A percentile compares a stretch with the other conserved stretches of the same genome.
phyloP scores from a whole-genome alignment of 345 rosid genomes.

The Melastoma malabathricum region DNA sequence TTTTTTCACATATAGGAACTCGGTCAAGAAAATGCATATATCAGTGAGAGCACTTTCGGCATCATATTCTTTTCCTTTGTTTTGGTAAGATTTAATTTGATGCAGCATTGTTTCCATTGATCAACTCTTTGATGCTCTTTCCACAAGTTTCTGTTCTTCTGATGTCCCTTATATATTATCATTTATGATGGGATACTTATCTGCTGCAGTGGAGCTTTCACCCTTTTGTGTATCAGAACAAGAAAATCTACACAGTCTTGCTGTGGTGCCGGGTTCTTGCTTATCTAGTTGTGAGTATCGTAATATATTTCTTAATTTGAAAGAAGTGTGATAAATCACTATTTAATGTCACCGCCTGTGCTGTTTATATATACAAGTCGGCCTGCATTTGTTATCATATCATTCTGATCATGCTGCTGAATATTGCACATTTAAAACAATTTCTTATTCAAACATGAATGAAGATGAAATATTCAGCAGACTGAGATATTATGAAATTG shows the following conservation, averaged over 20 bases:
- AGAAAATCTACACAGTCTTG: conserved; percentile 62
- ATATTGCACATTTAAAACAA: too few relatives aligned
- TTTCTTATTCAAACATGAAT: too few relatives aligned
- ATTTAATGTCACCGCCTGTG: too few relatives aligned
- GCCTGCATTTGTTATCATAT: too few relatives aligned
- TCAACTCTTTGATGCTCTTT: too few relatives aligned
- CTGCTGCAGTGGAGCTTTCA: conserved; percentile 67
- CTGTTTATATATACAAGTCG: too few relatives aligned
- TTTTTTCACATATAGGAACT: conserved; percentile 33
- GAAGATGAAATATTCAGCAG: too few relatives aligned
- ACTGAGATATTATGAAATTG: too few relatives aligned
- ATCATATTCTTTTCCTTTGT: conserved; percentile 45
- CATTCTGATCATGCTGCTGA: too few relatives aligned
- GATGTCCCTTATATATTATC: too few relatives aligned
- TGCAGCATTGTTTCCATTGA: too few relatives aligned
- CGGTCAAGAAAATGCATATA: conserved; percentile 46
- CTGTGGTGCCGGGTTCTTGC: conserved; percentile 76
- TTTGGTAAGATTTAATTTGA: conserved; percentile 24
- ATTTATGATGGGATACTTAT: background rate
- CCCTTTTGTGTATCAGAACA: conserved; percentile 57
- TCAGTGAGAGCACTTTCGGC: conserved; percentile 55
- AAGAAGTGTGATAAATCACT: background rate
- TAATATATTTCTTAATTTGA: background rate
- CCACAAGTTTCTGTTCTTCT: background rate
- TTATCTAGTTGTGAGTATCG: conserved; percentile 55